phyloP scores from a whole-genome alignment of 2,329 filamentous ascomycete species.

The Myrmaecium sp. region DNA sequence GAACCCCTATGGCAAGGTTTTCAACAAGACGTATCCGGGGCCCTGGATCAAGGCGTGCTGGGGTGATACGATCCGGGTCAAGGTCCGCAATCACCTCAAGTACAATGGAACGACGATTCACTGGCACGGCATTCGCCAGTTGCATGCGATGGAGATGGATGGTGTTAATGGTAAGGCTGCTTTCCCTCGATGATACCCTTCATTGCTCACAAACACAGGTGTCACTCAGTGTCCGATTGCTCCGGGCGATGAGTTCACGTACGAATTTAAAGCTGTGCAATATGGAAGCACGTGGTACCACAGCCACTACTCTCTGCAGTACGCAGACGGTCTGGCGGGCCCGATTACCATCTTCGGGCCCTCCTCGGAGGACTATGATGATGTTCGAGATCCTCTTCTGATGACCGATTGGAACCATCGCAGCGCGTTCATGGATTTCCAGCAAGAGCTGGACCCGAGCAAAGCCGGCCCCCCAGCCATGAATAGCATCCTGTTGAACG shows the following conservation, averaged over 20 bases:
- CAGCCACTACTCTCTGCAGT: constrained; percentile 25
- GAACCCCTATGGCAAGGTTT: constrained; percentile 10
- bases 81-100: constrained; percentile 2
- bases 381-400: constrained; percentile 43
- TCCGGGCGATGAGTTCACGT: constrained; percentile 13
- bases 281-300: constrained; percentile 25
- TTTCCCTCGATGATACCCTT: too few relatives aligned
- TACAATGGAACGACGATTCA: constrained; percentile 10
- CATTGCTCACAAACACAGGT: too few relatives aligned
- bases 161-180: too few relatives aligned
- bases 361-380: constrained; percentile 31
- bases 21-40: constrained; percentile 11
- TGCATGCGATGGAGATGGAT: constrained; percentile 18
- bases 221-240: constrained; percentile 19
- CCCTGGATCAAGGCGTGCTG: constrained; percentile 9
- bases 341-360: constrained; percentile 25
- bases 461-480: constrained; percentile 1
- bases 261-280: constrained; percentile 14
- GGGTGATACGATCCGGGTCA: constrained; percentile 7
- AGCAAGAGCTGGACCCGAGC: constrained; percentile 2
- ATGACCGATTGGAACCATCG: constrained; percentile 49
- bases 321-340: constrained; percentile 26
- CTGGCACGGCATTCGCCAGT: constrained; percentile 17
- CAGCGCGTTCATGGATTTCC: constrained; percentile 3
- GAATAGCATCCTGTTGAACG: constrained; percentile 4